These are phyloP conservation scores for Pelargonium australe DNA, from an alignment of 441 rosid genomes.

Conservation along the genomic window DNA sequence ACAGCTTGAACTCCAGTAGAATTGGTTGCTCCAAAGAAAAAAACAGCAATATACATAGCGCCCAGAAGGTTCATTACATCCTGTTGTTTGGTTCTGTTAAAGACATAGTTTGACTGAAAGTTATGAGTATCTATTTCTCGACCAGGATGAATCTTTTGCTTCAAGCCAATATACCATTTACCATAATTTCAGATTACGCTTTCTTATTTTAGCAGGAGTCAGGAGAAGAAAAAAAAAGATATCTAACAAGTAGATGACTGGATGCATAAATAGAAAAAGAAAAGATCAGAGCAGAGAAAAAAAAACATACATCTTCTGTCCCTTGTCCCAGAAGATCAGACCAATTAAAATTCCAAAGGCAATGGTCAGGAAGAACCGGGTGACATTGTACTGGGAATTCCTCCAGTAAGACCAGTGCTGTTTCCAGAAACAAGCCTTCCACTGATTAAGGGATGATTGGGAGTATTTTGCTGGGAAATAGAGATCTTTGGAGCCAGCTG, in stretches of 20 bases:
- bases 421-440: constrained; percentile 75
- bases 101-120: background rate
- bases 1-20: constrained; percentile 48
- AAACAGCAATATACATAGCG: constrained; percentile 60
- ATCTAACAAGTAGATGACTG: too few species aligned
- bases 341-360: constrained; percentile 61
- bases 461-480: constrained; percentile 56
- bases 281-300: background rate
- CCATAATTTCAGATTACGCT: too few species aligned
- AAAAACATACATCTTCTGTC: constrained; percentile 39
- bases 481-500: constrained; percentile 58
- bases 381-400: constrained; percentile 68
- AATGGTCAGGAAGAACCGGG: constrained; percentile 55
- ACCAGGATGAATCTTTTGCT: too few species aligned
- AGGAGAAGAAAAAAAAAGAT: too few species aligned
- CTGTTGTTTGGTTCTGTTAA: background rate
- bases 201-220: too few species aligned
- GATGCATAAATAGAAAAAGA: background rate
- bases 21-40: constrained; percentile 63
- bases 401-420: constrained; percentile 80
- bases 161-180: too few species aligned
- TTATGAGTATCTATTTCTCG: too few species aligned
- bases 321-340: constrained; percentile 71
- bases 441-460: constrained; percentile 52
- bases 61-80: constrained; percentile 44